phyloP scores from a whole-genome alignment of 148 eudicot species.

The Rhododendron molle region DNA sequence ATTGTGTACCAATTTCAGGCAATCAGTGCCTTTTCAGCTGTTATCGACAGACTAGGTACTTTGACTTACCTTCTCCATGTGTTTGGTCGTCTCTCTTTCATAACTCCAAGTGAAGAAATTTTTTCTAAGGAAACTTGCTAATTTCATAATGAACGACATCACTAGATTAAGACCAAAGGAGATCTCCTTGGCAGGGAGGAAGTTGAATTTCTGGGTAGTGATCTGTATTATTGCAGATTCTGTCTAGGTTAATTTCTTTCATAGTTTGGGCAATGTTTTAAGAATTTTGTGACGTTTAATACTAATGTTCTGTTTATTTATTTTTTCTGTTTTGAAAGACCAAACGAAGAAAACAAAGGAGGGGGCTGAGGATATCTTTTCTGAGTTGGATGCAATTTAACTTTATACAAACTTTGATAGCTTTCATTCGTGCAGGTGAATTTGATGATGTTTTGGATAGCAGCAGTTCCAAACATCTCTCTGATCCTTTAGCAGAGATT shows the following conservation, averaged over 20 bases:
- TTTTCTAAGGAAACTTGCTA: background rate
- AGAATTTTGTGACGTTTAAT: background rate
- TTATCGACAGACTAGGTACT: slow-evolving; percentile 90
- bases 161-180: background rate
- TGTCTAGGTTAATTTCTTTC: background rate
- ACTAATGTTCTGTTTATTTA: background rate
- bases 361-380: slow-evolving; percentile 6
- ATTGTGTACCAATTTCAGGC: slow-evolving; percentile 94
- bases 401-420: slow-evolving; percentile 3
- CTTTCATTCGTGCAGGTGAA: slow-evolving; percentile 59
- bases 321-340: background rate
- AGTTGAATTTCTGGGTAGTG: slow-evolving; percentile 1
- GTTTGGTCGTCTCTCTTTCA: background rate
- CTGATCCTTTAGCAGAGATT: slow-evolving; percentile 45
- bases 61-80: background rate
- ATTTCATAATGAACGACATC: background rate
- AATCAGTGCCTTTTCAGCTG: slow-evolving; percentile 95
- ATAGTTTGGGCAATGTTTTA: background rate
- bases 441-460: slow-evolving; percentile 89
- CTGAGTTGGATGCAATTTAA: background rate
- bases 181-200: background rate
- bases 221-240: background rate
- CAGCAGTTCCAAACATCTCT: slow-evolving; percentile 36
- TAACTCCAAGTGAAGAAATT: slow-evolving; percentile 4
- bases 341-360: background rate